Evolutionary conservation across 306 rosid genomes (phyloP).

Genomic region (Abrus precatorius): DNA sequence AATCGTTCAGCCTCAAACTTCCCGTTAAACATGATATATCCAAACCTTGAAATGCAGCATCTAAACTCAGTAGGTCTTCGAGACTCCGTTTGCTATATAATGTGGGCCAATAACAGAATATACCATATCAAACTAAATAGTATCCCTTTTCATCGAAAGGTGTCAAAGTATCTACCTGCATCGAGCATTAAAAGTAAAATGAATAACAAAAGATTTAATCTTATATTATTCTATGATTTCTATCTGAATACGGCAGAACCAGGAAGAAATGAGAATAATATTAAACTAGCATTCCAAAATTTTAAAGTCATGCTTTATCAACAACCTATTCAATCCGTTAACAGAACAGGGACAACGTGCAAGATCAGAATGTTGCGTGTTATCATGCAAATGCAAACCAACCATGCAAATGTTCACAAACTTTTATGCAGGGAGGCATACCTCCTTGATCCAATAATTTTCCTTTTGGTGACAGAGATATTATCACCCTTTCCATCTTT

Average conservation of each 20-base stretch:
- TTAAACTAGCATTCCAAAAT: background rate
- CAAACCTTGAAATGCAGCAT: slow-evolving; percentile 3
- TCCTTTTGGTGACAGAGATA: slow-evolving; percentile 53
- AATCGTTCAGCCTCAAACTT: background rate
- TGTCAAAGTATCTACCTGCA: slow-evolving; percentile 45
- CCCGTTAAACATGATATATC: background rate
- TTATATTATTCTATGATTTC: background rate
- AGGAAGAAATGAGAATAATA: background rate
- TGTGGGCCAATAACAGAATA: background rate
- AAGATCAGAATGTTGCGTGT: slow-evolving; percentile 33
- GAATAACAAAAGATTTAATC: slow-evolving; percentile 6
- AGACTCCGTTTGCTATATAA: background rate
- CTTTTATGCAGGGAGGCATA: slow-evolving; percentile 40
- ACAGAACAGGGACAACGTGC: slow-evolving; percentile 14
- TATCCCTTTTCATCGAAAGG: slow-evolving; percentile 32
- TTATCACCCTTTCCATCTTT: slow-evolving; percentile 53
- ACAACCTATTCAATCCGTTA: background rate
- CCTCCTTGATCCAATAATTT: slow-evolving; percentile 58
- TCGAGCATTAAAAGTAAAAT: background rate
- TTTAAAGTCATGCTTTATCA: slow-evolving; percentile 11
- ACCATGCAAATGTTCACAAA: background rate
- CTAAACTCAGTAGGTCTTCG: background rate
- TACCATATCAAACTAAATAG: background rate
- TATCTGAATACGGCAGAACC: background rate
- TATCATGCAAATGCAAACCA: slow-evolving; percentile 13